phyloP scores from a whole-genome alignment of 352 stramenopile genomes.

The Phytophthora melonis region DNA sequence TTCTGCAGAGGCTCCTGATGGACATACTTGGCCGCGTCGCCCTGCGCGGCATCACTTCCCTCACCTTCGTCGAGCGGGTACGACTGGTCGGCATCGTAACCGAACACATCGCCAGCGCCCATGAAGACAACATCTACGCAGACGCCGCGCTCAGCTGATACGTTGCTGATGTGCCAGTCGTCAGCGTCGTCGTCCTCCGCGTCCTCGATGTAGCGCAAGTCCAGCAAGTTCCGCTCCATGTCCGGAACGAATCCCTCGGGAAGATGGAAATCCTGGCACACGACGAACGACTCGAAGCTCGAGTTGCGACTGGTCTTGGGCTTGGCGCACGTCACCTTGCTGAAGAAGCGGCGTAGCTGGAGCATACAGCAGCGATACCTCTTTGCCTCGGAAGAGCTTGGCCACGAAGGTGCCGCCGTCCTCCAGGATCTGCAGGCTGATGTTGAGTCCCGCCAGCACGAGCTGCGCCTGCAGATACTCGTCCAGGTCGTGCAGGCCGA shows the following conservation, averaged over 20 bases:
- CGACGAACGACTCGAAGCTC: constrained; percentile 86
- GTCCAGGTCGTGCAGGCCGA: constrained; percentile 82
- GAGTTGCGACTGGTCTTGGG: constrained; percentile 88
- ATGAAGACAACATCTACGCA: constrained; percentile 76
- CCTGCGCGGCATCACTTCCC: neutral
- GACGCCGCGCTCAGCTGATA: constrained; percentile 53
- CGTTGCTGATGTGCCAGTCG: constrained; percentile 38
- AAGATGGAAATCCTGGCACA: constrained; percentile 74
- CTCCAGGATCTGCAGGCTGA: constrained; percentile 81
- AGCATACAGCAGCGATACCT: constrained; percentile 77
- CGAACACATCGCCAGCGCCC: constrained; percentile 80
- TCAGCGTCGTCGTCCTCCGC: constrained; percentile 42
- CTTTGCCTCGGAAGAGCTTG: constrained; percentile 88
- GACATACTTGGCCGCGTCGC: constrained; percentile 49
- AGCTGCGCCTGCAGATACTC: constrained; percentile 87
- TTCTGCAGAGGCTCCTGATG: constrained; percentile 85
- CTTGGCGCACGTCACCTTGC: constrained; percentile 81
- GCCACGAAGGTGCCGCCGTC: constrained; percentile 80
- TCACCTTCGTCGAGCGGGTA: constrained; percentile 73
- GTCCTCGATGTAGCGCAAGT: constrained; percentile 71
- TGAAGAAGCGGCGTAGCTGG: constrained; percentile 78
- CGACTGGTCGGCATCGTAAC: constrained; percentile 84
- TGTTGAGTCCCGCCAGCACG: constrained; percentile 82
- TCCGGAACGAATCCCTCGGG: constrained; percentile 57
- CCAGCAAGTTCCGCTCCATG: constrained; percentile 79